phyloP scores from a whole-genome alignment of 192 early-diverging fungal species.

The Linnemannia exigua region DNA sequence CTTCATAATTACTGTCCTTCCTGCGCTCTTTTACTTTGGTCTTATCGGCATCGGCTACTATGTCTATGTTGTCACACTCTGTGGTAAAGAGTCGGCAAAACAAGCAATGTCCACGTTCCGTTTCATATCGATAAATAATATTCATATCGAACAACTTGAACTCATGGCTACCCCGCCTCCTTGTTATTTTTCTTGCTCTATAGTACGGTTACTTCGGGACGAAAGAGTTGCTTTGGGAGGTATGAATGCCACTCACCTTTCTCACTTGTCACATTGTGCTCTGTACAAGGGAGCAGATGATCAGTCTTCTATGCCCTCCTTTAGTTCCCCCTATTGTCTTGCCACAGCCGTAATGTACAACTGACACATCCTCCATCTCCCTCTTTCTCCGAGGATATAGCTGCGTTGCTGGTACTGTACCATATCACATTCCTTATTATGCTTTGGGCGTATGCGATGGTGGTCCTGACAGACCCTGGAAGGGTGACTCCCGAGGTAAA shows the following conservation, averaged over 20 bases:
- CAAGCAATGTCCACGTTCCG: too few relatives aligned
- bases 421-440: conserved; percentile 41
- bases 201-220: conserved; percentile 27
- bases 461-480: conserved; percentile 48
- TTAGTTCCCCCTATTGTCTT: not conserved
- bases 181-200: not conserved
- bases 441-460: conserved; percentile 52
- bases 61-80: conserved; percentile 32
- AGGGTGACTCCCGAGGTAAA: conserved; percentile 41
- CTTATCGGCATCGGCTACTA: conserved; percentile 50
- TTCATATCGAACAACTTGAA: not conserved
- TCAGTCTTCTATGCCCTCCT: not conserved
- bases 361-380: not conserved
- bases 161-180: not conserved
- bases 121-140: not conserved
- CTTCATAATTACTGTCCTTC: conserved; percentile 25
- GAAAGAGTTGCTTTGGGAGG: conserved; percentile 29
- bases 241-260: not conserved
- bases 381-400: conserved; percentile 14
- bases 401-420: conserved; percentile 31
- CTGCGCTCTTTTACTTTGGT: conserved; percentile 34
- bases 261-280: not conserved
- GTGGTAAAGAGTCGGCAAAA: conserved; percentile 37
- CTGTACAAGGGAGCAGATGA: not conserved
- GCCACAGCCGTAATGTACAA: not conserved